Base-by-base conservation (phyloP, 2,329 filamentous ascomycete genomes). In the Alternaria panax region DNA sequence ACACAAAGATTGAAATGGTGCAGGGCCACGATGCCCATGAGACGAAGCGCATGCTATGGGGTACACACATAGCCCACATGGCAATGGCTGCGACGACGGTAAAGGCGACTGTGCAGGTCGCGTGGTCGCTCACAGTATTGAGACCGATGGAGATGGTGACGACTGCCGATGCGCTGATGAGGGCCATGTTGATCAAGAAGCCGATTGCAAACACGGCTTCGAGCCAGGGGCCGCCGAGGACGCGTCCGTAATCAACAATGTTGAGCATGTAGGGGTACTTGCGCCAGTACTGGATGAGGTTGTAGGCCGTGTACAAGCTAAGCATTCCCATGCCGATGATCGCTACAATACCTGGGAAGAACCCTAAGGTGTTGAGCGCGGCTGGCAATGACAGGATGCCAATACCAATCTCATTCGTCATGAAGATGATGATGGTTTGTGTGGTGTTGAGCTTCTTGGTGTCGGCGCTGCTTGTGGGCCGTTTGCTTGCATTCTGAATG, bases 391-490 rank as follows among this genome's bases (percentile, higher is more conserved):
- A 71, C 16, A 73, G 61, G 48, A 72, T 71, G 25, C 71, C 71
- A n/a, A 74, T 72, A 32, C 71, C 70, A 20, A 74, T 68, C 48
- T 74, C 69, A 42, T 72, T 74, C 4, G 70, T 74, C 53, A 74
- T 58, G 50, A 74, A 71, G 20, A 74, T 74, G 16, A 74, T 71
- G 48, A 68, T 69, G 27, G 70, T 68, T 68, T 72, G 67, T 46
- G 68, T 63, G 18, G 67, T 70, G 22, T 59, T 69, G 40, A 72
- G 63, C 46, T 72, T 72, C 57, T 64, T 69, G 18, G 25, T 57
- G n/a, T 58, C 47, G 14, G 40, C 52, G 22, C 36, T 32, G 12
- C 56, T 57, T 18, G 46, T 45, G 4, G 59, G 62, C 16, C 60
- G 51, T 53, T 66, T 61, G 45, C 67, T 70, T 18, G 65, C 61